Conservation (phyloP, 495 filamentous ascomycete genomes). For the Copromyces sp. region DNA sequence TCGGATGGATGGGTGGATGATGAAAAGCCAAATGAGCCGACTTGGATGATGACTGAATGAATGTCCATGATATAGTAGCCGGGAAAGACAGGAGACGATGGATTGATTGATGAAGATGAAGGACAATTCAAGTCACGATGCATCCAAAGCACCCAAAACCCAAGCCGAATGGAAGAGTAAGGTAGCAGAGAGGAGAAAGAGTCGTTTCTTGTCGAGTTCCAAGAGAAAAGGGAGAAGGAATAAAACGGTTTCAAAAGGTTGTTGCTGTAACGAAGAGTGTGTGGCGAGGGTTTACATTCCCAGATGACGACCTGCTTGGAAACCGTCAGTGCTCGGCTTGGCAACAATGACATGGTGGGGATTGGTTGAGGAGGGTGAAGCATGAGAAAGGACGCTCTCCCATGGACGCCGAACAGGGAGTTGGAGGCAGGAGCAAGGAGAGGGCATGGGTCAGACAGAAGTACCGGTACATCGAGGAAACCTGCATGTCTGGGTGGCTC, state of each 20-base stretch:
- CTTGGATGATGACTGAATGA: background rate
- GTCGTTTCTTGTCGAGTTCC: background rate
- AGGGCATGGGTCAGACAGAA: slow-evolving; percentile 2
- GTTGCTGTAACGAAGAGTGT: background rate
- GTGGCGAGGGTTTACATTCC: background rate
- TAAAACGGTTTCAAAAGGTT: background rate
- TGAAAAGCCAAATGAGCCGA: background rate
- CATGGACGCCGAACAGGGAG: background rate
- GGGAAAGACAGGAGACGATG: background rate
- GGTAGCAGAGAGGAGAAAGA: background rate
- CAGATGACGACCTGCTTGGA: background rate
- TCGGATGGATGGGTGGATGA: background rate
- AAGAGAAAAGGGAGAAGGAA: background rate
- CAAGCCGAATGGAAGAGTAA: background rate
- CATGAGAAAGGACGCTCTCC: background rate
- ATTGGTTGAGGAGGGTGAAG: background rate
- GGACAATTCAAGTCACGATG: background rate
- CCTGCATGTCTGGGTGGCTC: slow-evolving; percentile 13
- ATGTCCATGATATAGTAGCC: background rate
- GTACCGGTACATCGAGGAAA: slow-evolving; percentile 21
- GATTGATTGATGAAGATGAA: background rate
- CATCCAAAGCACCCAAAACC: background rate
- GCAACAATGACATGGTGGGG: background rate
- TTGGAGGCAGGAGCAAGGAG: background rate
- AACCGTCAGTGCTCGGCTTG: background rate